phyloP scores from a whole-genome alignment of 106 monocot genomes.

The Apostasia shenzhenica region DNA sequence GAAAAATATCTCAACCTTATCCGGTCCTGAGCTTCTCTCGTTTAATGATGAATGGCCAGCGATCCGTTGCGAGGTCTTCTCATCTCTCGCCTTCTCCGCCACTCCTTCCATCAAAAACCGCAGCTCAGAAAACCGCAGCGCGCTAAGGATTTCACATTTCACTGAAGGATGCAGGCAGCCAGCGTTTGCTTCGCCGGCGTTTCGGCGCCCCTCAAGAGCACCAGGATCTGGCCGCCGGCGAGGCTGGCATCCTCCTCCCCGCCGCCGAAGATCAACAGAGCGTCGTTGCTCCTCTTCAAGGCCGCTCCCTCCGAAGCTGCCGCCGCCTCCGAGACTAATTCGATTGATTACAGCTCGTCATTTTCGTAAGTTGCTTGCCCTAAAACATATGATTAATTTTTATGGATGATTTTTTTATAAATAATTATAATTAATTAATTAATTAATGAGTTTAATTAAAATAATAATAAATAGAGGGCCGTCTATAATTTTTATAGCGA shows the following conservation, averaged over 20 bases:
- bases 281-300: no score
- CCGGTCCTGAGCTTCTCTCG: background rate
- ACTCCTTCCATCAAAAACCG: background rate
- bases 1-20: background rate
- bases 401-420: no score
- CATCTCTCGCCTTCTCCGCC: background rate
- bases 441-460: no score
- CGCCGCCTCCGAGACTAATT: background rate
- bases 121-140: background rate
- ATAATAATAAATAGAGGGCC: no score
- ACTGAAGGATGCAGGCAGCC: constrained; percentile 6
- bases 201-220: background rate
- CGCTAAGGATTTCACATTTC: background rate
- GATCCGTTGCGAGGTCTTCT: background rate
- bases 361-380: background rate
- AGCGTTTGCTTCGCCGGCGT: background rate
- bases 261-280: background rate
- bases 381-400: no score
- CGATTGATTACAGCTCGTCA: constrained; percentile 4
- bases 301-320: background rate
- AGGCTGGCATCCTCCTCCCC: background rate
- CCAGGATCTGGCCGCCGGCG: background rate
- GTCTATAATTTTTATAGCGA: no score
- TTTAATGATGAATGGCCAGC: background rate
- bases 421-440: no score